Percentiles rank a stretch among this genome's conserved stretches.
Conservation (phyloP, 306 rosid genomes). For the Begonia peltatifolia region DNA sequence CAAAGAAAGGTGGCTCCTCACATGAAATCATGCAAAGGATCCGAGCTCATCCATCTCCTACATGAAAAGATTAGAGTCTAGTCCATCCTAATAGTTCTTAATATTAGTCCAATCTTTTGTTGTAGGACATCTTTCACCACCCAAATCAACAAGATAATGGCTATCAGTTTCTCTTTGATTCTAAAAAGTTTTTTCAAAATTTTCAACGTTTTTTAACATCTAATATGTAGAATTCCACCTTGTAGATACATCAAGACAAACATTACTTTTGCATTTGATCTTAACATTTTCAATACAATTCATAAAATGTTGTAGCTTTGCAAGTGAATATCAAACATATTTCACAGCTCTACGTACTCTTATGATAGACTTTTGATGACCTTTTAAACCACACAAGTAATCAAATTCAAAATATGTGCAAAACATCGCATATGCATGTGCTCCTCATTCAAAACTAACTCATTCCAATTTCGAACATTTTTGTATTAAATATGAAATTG, state of each 20-base stretch:
- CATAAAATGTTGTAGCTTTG: not conserved
- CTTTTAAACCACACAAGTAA: not conserved
- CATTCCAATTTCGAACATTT: not conserved
- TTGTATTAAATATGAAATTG: not conserved
- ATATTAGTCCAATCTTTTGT: not conserved
- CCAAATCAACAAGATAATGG: not conserved
- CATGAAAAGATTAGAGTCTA: too few relatives aligned
- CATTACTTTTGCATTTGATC: not conserved
- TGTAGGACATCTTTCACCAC: not conserved
- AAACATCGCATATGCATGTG: too few relatives aligned
- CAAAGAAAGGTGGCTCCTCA: too few relatives aligned
- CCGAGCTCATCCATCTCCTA: too few relatives aligned
- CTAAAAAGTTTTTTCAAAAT: slow-evolving; percentile 2
- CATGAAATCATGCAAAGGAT: too few relatives aligned
- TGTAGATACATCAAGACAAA: slow-evolving; percentile 6
- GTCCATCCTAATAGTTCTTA: too few relatives aligned
- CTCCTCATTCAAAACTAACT: not conserved
- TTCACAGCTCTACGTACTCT: not conserved
- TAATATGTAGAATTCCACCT: slow-evolving; percentile 1
- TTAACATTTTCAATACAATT: not conserved
- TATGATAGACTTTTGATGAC: not conserved
- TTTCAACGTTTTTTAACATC: slow-evolving; percentile 4
- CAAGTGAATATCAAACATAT: not conserved
- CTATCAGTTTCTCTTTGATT: not conserved
- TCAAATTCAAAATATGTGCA: too few relatives aligned